Base-by-base conservation (phyloP, 129 eudicot genomes). In the Flaveria robusta region DNA sequence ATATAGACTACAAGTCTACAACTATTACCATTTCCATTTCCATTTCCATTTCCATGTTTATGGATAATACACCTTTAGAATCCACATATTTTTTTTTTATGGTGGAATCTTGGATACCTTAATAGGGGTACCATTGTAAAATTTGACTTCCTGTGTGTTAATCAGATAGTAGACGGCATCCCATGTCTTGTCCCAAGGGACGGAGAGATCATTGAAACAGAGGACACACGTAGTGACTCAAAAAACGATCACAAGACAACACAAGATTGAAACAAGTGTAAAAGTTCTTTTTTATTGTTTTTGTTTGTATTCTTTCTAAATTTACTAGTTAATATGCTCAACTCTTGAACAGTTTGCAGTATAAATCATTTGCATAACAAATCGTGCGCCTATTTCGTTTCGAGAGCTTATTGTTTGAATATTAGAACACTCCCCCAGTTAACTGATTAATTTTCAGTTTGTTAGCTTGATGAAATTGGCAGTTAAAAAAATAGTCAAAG, bases 111-210 rank as follows among this genome's bases (percentile, higher is more conserved):
- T 56, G 18, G 42, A 27, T 41, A 39, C 14, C 26, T 68, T 12
- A 1, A 41, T 4, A 39, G 14, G 55, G 26, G 11, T 60, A 12
- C 56, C 1, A 9, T 12, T 5, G 1, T 49, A 66, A 66, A 7
- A 6, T 37, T 37, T 66, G 49, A 66, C 50, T 2, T 66, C 37
- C 1, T 66, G 15, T 66, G 9, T 66, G 54, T 24, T 63, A 12
- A 19, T 74, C 70, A 86, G 96, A 88, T 90, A 74, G 92, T 88
- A 55, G 92, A 90, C 46, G 98, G 98, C 62, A 86, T 92, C 31
- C 94, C 96, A 19, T 76, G 90, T 69, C 96, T 92, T 14, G 90
- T 90, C 73, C 98, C 98, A 20, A 74, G 59, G 69, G 98, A 92
- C 20, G 98, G 96, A 23, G 83, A 87, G 85, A 88, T 88, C 78